phyloP scores from a whole-genome alignment of 371 early-diverging fungal genomes.

The Mortierella sp. region DNA sequence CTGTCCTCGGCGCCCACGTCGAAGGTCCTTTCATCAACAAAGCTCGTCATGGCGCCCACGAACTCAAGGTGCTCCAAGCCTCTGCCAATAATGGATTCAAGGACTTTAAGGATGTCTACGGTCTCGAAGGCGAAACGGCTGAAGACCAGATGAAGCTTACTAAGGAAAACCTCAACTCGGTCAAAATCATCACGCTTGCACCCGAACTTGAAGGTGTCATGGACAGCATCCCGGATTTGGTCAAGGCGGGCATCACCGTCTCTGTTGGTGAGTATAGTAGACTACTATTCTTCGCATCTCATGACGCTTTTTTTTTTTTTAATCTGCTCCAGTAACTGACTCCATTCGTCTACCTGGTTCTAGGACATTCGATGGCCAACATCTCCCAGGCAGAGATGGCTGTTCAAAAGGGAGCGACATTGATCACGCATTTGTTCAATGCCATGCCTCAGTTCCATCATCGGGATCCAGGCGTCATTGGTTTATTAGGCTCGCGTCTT shows the following conservation, averaged over 20 bases:
- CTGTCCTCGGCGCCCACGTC: slow-evolving; percentile 83
- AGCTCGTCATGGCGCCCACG: slow-evolving; percentile 83
- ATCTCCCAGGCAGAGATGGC: slow-evolving; percentile 78
- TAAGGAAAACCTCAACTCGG: slow-evolving; percentile 59
- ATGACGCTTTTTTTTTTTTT: not conserved
- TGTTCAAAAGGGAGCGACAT: slow-evolving; percentile 71
- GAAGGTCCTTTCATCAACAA: slow-evolving; percentile 87
- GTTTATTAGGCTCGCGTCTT: slow-evolving; percentile 71
- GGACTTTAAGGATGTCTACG: slow-evolving; percentile 81
- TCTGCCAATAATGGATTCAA: slow-evolving; percentile 72
- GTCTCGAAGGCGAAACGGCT: slow-evolving; percentile 54
- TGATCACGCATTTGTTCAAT: slow-evolving; percentile 86
- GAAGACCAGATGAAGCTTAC: slow-evolving; percentile 58
- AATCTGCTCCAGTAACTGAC: too few species aligned
- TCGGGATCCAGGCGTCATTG: slow-evolving; percentile 83
- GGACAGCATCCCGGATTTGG: slow-evolving; percentile 76
- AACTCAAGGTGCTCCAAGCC: slow-evolving; percentile 67
- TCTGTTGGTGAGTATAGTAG: slow-evolving; percentile 59
- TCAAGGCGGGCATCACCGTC: slow-evolving; percentile 79
- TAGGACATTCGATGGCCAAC: slow-evolving; percentile 78
- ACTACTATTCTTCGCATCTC: not conserved
- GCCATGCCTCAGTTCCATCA: slow-evolving; percentile 88
- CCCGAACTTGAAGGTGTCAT: slow-evolving; percentile 84
- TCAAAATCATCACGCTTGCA: slow-evolving; percentile 81
- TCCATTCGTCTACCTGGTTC: too few species aligned